Conservation (phyloP, 139 green algal genomes). For the Haematococcus lacustris region DNA sequence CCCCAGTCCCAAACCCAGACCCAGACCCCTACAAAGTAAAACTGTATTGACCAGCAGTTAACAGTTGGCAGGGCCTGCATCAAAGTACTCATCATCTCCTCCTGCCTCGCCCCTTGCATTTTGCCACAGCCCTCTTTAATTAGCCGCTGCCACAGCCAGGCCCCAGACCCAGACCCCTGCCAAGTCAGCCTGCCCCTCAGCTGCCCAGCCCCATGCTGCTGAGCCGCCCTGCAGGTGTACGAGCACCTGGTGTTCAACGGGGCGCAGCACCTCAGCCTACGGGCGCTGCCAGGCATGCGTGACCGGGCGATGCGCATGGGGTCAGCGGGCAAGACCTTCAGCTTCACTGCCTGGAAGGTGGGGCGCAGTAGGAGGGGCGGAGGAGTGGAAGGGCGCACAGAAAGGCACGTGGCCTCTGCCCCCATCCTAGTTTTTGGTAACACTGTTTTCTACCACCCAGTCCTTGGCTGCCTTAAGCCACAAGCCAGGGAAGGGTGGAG, state of each 20-base stretch:
- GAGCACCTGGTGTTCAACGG: slow-evolving; percentile 63
- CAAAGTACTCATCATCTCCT: too few relatives aligned
- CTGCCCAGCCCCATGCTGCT: too few relatives aligned
- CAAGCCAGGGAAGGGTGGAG: too few relatives aligned
- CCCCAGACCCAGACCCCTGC: too few relatives aligned
- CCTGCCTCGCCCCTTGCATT: too few relatives aligned
- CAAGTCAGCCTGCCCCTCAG: too few relatives aligned
- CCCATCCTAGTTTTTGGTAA: neutral
- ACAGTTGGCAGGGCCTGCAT: too few relatives aligned
- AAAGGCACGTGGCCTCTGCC: neutral
- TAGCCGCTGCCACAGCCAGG: too few relatives aligned
- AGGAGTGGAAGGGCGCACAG: neutral
- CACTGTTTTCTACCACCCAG: neutral
- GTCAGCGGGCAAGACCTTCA: slow-evolving; percentile 80
- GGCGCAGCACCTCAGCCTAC: slow-evolving; percentile 50
- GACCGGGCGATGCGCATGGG: slow-evolving; percentile 59
- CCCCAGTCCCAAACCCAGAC: too few relatives aligned
- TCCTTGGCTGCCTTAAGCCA: neutral
- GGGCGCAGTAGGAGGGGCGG: neutral
- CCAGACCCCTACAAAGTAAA: too few relatives aligned
- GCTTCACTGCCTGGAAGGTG: slow-evolving; percentile 82
- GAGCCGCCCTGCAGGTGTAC: slow-evolving; percentile 49
- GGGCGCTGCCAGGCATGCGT: slow-evolving; percentile 59
- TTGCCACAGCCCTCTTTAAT: too few relatives aligned
- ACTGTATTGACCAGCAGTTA: too few relatives aligned